Evolutionary conservation across 2,329 filamentous ascomycete genomes (phyloP).

Genomic region (Zymoseptoria pseudotritici): DNA sequence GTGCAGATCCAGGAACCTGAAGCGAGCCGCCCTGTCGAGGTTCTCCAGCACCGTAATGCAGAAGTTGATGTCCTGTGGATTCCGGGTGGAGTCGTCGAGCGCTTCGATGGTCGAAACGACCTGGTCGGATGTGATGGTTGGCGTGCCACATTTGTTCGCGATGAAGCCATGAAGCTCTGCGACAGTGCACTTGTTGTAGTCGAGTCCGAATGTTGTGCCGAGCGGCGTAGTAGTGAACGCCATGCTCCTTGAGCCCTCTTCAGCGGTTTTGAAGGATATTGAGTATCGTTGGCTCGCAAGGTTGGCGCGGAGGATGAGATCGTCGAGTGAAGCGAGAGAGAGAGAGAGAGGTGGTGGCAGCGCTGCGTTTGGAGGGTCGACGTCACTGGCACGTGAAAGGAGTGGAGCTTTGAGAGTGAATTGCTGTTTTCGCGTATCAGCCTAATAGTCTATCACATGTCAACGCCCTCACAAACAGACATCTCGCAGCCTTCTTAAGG

Average conservation of each 20-base stretch:
- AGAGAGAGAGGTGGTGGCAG: background rate
- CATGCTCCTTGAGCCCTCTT: background rate
- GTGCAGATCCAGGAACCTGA: conserved; percentile 11
- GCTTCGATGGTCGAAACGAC: background rate
- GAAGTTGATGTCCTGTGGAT: background rate
- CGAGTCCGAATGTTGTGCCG: background rate
- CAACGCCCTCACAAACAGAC: background rate
- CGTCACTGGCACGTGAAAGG: background rate
- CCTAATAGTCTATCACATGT: background rate
- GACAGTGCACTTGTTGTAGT: background rate
- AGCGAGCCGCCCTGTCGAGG: background rate
- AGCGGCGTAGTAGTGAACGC: background rate
- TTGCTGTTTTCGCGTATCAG: background rate
- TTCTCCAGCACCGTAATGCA: background rate
- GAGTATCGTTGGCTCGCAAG: background rate
- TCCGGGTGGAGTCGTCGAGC: background rate
- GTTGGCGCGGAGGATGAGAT: background rate
- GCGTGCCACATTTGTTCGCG: background rate
- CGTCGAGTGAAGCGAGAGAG: background rate
- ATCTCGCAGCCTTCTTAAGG: too few species aligned
- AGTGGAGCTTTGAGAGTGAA: background rate
- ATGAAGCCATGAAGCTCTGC: background rate
- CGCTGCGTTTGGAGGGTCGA: background rate
- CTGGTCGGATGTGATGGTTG: background rate
- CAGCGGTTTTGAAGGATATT: background rate